Conservation (phyloP, 768 basidiomycete genomes). For the Macrolepiota albuminosa region DNA sequence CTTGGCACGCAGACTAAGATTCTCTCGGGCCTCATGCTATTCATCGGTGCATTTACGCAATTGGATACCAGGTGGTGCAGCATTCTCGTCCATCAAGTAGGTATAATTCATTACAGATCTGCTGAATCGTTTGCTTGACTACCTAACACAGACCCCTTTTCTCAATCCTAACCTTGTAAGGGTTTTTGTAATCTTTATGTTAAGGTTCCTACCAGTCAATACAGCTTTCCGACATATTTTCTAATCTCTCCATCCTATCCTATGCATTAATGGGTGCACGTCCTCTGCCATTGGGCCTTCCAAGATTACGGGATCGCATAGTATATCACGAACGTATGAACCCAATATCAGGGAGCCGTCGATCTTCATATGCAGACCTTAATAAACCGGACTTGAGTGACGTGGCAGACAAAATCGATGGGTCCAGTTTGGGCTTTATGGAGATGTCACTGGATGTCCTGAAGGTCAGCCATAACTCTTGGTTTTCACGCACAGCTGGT, state of each 20-base stretch:
- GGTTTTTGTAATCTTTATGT: neutral
- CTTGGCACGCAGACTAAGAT: slow-evolving; percentile 28
- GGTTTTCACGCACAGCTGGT: neutral
- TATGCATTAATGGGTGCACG: slow-evolving; percentile 29
- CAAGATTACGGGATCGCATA: slow-evolving; percentile 36
- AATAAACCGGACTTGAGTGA: slow-evolving; percentile 13
- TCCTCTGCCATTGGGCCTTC: slow-evolving; percentile 33
- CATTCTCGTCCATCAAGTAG: slow-evolving; percentile 35
- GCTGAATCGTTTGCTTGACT: neutral
- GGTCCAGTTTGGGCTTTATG: slow-evolving; percentile 36
- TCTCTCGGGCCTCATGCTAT: slow-evolving; percentile 28
- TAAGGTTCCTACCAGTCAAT: neutral
- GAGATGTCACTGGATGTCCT: slow-evolving; percentile 35
- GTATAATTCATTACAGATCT: slow-evolving; percentile 2
- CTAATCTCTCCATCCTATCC: slow-evolving; percentile 34
- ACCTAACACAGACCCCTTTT: slow-evolving; percentile 32
- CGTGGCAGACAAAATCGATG: slow-evolving; percentile 31
- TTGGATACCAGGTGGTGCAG: slow-evolving; percentile 41
- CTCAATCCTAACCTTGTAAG: slow-evolving; percentile 42
- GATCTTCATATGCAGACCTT: slow-evolving; percentile 1
- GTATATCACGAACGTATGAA: slow-evolving; percentile 36
- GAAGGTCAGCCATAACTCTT: slow-evolving; percentile 21
- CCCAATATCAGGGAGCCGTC: slow-evolving; percentile 3
- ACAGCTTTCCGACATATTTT: slow-evolving; percentile 40
- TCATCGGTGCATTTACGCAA: slow-evolving; percentile 34